phyloP scores from a whole-genome alignment of 2,329 filamentous ascomycete genomes.

The Fusarium hainanense region DNA sequence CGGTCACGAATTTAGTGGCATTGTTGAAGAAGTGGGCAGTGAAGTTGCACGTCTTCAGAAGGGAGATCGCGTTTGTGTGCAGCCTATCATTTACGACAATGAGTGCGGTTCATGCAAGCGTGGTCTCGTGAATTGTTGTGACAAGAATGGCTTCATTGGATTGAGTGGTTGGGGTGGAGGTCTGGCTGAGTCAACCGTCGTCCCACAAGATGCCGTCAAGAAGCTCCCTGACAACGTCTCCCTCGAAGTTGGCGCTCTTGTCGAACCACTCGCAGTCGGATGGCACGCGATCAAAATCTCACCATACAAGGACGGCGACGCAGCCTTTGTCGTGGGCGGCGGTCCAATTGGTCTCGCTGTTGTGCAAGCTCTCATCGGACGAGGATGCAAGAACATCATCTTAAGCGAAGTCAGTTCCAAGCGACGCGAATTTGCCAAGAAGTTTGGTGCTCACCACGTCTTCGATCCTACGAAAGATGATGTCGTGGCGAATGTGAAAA shows the following conservation, averaged over 20 bases:
- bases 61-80: constrained; percentile 20
- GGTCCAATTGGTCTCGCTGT: constrained; percentile 21
- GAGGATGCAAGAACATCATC: constrained; percentile 24
- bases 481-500: constrained; percentile 17
- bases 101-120: constrained; percentile 16
- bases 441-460: constrained; percentile 16
- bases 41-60: constrained; percentile 3
- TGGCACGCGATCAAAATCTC: constrained; percentile 23
- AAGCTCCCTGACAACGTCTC: constrained; percentile 19
- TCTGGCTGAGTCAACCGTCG: not conserved
- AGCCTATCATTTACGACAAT: constrained; percentile 23
- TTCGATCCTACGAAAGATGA: constrained; percentile 24
- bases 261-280: constrained; percentile 13
- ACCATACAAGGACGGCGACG: constrained; percentile 5
- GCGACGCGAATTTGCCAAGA: constrained; percentile 19
- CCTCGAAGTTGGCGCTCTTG: constrained; percentile 5
- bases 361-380: not conserved
- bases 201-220: constrained; percentile 13
- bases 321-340: constrained; percentile 10
- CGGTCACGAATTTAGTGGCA: constrained; percentile 19
- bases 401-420: constrained; percentile 16
- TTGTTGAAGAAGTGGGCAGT: constrained; percentile 18
- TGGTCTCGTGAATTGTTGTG: constrained; percentile 11
- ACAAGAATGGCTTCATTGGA: constrained; percentile 6
- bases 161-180: constrained; percentile 24